Conservation (phyloP, 1,284 basidiomycete species). For the Apiotrichum gamsii region DNA sequence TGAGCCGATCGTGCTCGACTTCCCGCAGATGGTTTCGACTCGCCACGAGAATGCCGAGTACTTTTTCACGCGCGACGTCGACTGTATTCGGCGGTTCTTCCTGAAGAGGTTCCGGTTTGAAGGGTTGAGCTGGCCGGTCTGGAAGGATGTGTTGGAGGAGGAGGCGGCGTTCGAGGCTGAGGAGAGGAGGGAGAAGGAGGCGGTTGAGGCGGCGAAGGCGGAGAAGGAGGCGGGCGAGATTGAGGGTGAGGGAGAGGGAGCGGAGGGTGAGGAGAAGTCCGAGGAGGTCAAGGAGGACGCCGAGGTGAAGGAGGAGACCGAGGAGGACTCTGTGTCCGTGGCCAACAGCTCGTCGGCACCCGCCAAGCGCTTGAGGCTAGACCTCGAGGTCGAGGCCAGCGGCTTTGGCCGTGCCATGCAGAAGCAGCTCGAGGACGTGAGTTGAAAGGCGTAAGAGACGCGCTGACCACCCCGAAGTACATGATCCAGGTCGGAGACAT, state of each 20-base stretch:
- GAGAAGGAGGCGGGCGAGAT: conserved; percentile 7
- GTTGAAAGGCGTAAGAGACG: too few species aligned
- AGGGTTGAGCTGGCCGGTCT: conserved; percentile 78
- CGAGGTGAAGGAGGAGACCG: conserved; percentile 20
- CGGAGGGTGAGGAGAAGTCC: conserved; percentile 4
- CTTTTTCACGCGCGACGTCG: conserved; percentile 98
- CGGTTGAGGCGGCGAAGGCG: conserved; percentile 18
- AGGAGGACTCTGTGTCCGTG: background rate
- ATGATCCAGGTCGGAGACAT: conserved; percentile 49
- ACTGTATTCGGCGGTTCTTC: conserved; percentile 94
- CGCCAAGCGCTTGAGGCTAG: conserved; percentile 58
- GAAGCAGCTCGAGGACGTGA: conserved; percentile 73
- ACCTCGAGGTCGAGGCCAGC: conserved; percentile 84
- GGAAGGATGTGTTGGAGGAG: conserved; percentile 57
- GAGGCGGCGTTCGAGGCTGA: conserved; percentile 8
- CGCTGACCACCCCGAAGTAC: conserved; percentile 50
- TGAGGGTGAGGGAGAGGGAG: conserved; percentile 13
- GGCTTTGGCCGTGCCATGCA: conserved; percentile 80
- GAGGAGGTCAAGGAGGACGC: conserved; percentile 4
- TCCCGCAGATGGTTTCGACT: conserved; percentile 98
- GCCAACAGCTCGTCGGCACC: background rate
- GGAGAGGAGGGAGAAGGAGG: background rate
- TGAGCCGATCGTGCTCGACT: conserved; percentile 92
- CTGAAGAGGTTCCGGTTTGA: conserved; percentile 86
- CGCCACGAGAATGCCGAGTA: conserved; percentile 96